Evolutionary conservation across 2,329 filamentous ascomycete species (phyloP).

Genomic region (Neospermospora avenae): DNA sequence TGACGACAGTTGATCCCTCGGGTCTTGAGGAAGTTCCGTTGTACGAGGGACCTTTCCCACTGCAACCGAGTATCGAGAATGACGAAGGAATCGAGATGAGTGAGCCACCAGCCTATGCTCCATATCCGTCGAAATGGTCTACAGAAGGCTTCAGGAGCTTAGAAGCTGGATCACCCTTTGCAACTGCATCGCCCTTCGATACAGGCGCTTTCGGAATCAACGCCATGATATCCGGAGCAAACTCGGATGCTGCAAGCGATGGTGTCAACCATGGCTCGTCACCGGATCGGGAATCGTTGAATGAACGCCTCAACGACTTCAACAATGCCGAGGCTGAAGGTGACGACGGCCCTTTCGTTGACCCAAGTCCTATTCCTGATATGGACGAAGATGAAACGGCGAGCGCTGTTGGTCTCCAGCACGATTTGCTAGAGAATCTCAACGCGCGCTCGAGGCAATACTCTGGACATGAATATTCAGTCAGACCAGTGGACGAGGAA

Average conservation of each 20-base stretch:
- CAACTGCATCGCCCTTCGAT: too few relatives aligned
- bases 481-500: conserved; percentile 14
- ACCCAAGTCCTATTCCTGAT: conserved; percentile 31
- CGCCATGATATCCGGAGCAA: conserved; percentile 26
- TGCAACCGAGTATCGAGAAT: conserved; percentile 32
- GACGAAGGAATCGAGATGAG: conserved; percentile 33
- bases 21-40: conserved; percentile 27
- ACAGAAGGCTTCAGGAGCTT: conserved; percentile 20
- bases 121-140: conserved; percentile 4
- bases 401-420: conserved; percentile 19
- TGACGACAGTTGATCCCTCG: conserved; percentile 30
- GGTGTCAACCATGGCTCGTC: conserved; percentile 33
- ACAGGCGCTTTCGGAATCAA: conserved; percentile 14
- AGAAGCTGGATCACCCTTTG: too few relatives aligned
- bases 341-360: conserved; percentile 23
- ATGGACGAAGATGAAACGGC: conserved; percentile 24
- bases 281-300: conserved; percentile 22
- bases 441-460: neutral
- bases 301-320: conserved; percentile 30
- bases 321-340: conserved; percentile 22
- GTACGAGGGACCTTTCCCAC: conserved; percentile 19
- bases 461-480: conserved; percentile 11
- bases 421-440: conserved; percentile 17
- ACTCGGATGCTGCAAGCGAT: conserved; percentile 32
- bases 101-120: conserved; percentile 8